These are phyloP conservation scores for Mallotus nudiflorus DNA, from an alignment of 345 rosid species.

Conservation along the genomic window DNA sequence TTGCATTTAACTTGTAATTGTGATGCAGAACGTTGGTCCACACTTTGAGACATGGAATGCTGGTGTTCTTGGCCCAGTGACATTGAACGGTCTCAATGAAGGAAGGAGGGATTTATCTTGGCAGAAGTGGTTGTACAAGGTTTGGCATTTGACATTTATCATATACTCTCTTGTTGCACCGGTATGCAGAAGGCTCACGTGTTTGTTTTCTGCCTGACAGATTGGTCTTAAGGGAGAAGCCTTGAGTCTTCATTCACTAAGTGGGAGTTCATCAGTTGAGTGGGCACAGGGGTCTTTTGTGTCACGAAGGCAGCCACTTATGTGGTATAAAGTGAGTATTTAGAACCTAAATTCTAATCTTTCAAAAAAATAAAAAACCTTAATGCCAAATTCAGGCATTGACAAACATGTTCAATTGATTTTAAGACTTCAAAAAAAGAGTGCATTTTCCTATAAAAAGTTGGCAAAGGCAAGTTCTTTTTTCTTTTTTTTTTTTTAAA, in stretches of 20 bases:
- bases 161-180: neutral
- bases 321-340: slow-evolving; percentile 83
- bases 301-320: slow-evolving; percentile 76
- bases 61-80: slow-evolving; percentile 92
- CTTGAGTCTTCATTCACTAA: slow-evolving; percentile 80
- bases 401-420: neutral
- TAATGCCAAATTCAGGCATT: neutral
- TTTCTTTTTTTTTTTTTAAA: neutral
- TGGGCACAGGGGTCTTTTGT: slow-evolving; percentile 86
- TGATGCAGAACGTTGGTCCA: slow-evolving; percentile 86
- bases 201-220: slow-evolving; percentile 37
- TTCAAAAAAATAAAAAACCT: too few species aligned
- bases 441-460: neutral
- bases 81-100: slow-evolving; percentile 66
- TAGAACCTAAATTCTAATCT: slow-evolving; percentile 11
- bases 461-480: neutral
- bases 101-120: slow-evolving; percentile 88
- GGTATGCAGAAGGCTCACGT: slow-evolving; percentile 1
- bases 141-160: slow-evolving; percentile 25
- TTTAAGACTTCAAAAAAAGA: neutral
- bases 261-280: slow-evolving; percentile 84
- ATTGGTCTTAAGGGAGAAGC: slow-evolving; percentile 96
- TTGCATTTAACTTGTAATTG: slow-evolving; percentile 22
- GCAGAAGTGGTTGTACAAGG: slow-evolving; percentile 99
- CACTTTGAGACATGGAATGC: slow-evolving; percentile 99